Evolutionary conservation across 2,329 filamentous ascomycete species (phyloP).

Genomic region (Lasiodiplodia sp.): DNA sequence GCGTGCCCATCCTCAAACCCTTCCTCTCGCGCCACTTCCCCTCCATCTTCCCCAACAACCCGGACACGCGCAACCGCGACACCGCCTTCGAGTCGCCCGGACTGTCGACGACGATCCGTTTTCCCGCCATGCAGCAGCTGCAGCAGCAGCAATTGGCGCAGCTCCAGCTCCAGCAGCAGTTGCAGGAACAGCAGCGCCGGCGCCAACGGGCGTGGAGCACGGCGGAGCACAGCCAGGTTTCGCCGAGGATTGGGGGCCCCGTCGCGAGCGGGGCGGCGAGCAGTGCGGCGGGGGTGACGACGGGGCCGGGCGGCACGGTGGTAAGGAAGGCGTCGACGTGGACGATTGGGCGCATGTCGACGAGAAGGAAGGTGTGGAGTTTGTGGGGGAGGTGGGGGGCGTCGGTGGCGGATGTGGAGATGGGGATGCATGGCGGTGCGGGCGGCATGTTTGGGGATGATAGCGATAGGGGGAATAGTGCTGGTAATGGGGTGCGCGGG

Average conservation of each 20-base stretch:
- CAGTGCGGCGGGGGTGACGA: neutral
- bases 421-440: neutral
- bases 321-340: neutral
- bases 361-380: neutral
- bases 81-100: neutral
- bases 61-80: neutral
- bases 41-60: neutral
- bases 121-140: neutral
- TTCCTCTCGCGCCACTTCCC: constrained; percentile 17
- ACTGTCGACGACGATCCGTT: neutral
- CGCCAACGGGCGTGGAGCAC: neutral
- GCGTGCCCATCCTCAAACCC: constrained; percentile 17
- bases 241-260: too few species aligned
- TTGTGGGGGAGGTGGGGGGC: neutral
- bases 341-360: constrained; percentile 12
- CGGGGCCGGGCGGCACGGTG: neutral
- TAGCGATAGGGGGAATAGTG: neutral
- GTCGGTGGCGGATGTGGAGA: neutral
- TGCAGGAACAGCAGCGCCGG: neutral
- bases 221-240: too few species aligned
- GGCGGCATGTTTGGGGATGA: neutral
- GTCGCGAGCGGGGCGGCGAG: neutral
- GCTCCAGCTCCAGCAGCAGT: neutral
- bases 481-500: neutral
- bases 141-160: neutral